Evolutionary conservation across 177 flowering plant genomes (phyloP).

Genomic region (Vitis hybrid): DNA sequence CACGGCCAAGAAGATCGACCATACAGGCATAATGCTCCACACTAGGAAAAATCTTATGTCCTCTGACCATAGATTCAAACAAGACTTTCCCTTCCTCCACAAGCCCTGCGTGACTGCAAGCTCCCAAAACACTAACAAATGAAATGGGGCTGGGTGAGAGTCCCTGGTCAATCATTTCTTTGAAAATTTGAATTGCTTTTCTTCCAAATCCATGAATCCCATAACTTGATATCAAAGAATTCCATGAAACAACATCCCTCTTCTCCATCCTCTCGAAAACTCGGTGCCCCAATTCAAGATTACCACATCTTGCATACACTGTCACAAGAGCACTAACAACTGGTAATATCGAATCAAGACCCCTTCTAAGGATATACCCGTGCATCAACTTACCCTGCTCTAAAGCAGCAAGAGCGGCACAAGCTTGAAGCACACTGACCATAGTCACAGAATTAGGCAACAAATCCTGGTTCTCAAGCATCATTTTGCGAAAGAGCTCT

Average conservation of each 20-base stretch:
- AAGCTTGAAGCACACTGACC: slow-evolving; percentile 90
- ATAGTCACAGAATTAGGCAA: slow-evolving; percentile 77
- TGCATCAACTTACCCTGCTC: slow-evolving; percentile 73
- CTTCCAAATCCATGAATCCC: slow-evolving; percentile 59
- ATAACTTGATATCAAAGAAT: slow-evolving; percentile 71
- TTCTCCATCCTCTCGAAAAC: slow-evolving; percentile 58
- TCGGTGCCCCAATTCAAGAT: slow-evolving; percentile 40
- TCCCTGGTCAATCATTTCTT: slow-evolving; percentile 46
- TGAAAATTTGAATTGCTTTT: slow-evolving; percentile 49
- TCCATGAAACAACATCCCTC: slow-evolving; percentile 84
- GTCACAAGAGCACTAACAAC: slow-evolving; percentile 56
- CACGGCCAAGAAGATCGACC: slow-evolving; percentile 88
- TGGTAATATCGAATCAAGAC: slow-evolving; percentile 61
- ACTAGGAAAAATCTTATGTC: slow-evolving; percentile 45
- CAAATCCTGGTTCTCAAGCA: slow-evolving; percentile 34
- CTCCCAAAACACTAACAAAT: slow-evolving; percentile 63
- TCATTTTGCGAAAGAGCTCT: slow-evolving; percentile 61
- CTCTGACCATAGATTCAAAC: slow-evolving; percentile 57
- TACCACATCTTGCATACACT: slow-evolving; percentile 84
- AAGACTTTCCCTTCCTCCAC: slow-evolving; percentile 65
- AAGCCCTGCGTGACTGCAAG: slow-evolving; percentile 77
- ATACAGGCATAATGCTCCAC: slow-evolving; percentile 84
- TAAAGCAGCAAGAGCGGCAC: slow-evolving; percentile 64
- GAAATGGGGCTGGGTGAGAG: slow-evolving; percentile 53
- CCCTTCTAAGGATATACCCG: slow-evolving; percentile 62